phyloP scores from a whole-genome alignment of 495 filamentous ascomycete species.

The Hyaloscypha finlandica region DNA sequence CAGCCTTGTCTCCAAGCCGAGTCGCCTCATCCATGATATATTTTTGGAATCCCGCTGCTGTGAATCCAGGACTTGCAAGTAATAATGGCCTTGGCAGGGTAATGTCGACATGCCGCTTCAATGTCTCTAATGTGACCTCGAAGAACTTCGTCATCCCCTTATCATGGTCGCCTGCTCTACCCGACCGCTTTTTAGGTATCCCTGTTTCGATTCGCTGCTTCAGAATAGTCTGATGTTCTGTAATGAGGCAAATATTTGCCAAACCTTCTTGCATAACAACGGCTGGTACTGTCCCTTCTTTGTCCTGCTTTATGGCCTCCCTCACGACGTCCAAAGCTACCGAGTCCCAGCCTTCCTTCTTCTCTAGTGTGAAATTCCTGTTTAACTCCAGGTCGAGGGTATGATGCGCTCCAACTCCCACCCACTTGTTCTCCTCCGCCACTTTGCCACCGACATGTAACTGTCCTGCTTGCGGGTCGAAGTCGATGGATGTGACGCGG shows the following conservation, averaged over 20 bases:
- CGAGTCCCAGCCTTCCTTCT: constrained; percentile 85
- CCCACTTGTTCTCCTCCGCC: constrained; percentile 78
- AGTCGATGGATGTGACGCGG: constrained; percentile 80
- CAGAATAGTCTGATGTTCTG: constrained; percentile 84
- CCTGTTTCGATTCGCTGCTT: constrained; percentile 83
- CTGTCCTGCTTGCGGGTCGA: constrained; percentile 80
- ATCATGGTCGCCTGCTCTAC: constrained; percentile 62
- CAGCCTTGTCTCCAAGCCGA: constrained; percentile 61
- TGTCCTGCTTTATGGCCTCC: constrained; percentile 75
- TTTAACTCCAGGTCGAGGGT: constrained; percentile 89
- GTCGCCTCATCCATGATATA: constrained; percentile 75
- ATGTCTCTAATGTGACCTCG: constrained; percentile 70
- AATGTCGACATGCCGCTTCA: constrained; percentile 79
- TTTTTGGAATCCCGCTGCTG: constrained; percentile 75
- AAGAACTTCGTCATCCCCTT: constrained; percentile 82
- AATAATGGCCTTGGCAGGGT: constrained; percentile 69
- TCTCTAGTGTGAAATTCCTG: constrained; percentile 82
- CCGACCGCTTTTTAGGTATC: constrained; percentile 75
- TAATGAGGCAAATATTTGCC: constrained; percentile 92
- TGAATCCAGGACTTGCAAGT: constrained; percentile 87
- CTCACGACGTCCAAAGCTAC: constrained; percentile 76
- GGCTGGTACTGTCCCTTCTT: constrained; percentile 78
- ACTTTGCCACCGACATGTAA: constrained; percentile 86
- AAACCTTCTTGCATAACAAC: constrained; percentile 94
- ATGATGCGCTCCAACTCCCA: constrained; percentile 82